Percentiles rank a stretch among this genome's conserved stretches.
phyloP scores from a whole-genome alignment of 2,329 filamentous ascomycete genomes.

The Aspergillus texensis region DNA sequence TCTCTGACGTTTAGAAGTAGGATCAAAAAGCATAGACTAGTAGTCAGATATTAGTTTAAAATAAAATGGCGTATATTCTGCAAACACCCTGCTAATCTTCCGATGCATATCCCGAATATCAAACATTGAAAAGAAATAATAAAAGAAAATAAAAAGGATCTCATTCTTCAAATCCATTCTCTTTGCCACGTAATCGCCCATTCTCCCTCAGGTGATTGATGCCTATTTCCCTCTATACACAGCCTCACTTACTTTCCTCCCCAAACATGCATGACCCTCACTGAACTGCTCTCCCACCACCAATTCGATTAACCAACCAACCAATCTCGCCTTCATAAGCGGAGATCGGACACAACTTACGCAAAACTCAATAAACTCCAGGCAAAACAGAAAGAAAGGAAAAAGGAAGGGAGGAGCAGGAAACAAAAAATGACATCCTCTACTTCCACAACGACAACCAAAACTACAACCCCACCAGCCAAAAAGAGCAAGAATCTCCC shows the following conservation, averaged over 20 bases:
- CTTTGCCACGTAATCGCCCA: neutral
- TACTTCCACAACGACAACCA: slow-evolving; percentile 1
- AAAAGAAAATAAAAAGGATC: neutral
- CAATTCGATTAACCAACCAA: neutral
- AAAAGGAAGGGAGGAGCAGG: neutral
- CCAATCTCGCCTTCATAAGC: neutral
- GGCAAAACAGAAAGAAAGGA: neutral
- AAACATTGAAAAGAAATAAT: neutral
- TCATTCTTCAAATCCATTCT: neutral
- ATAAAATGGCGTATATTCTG: neutral
- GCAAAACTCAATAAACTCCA: neutral
- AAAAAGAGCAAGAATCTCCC: neutral
- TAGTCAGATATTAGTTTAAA: neutral
- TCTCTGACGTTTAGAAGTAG: neutral
- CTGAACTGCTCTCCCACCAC: neutral
- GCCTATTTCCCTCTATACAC: neutral
- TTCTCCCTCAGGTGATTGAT: neutral
- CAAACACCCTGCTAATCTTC: neutral
- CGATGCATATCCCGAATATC: neutral
- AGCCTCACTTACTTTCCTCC: neutral
- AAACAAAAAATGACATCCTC: slow-evolving; percentile 5
- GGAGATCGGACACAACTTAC: no score
- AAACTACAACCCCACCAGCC: neutral
- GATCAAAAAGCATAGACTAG: neutral
- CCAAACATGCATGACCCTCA: neutral